phyloP scores from a whole-genome alignment of 768 basidiomycete species.

The Kwoniella mangroviensis region DNA sequence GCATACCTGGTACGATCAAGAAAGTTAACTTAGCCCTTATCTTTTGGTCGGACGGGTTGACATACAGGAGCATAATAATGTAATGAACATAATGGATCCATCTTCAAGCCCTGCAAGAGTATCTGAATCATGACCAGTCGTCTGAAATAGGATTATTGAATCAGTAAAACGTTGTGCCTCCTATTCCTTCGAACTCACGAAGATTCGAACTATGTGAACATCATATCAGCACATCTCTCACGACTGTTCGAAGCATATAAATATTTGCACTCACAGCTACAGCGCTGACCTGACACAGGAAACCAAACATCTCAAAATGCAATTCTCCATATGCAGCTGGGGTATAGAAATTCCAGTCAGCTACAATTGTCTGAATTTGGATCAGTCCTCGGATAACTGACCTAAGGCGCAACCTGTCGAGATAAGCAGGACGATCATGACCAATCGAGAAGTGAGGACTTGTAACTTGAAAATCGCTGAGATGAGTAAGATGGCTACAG shows the following conservation, averaged over 20 bases:
- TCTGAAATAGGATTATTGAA: constrained; percentile 63
- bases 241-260: background rate
- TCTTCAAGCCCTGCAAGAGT: constrained; percentile 90
- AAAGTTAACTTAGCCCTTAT: background rate
- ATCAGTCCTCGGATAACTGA: constrained; percentile 11
- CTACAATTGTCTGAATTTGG: background rate
- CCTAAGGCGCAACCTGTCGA: constrained; percentile 69
- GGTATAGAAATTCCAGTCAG: background rate
- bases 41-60: constrained; percentile 16
- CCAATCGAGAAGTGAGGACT: constrained; percentile 37
- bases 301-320: constrained; percentile 81
- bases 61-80: constrained; percentile 89
- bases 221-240: constrained; percentile 11
- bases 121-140: constrained; percentile 96
- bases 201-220: constrained; percentile 35
- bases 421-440: constrained; percentile 66
- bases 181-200: constrained; percentile 27
- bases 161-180: background rate
- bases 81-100: constrained; percentile 93
- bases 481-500: constrained; percentile 53
- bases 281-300: constrained; percentile 83
- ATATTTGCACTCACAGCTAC: constrained; percentile 69
- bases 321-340: constrained; percentile 83
- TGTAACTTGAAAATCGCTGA: constrained; percentile 51
- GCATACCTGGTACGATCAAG: constrained; percentile 63